phyloP scores from a whole-genome alignment of 306 rosid species.

The Acacia confusa region DNA sequence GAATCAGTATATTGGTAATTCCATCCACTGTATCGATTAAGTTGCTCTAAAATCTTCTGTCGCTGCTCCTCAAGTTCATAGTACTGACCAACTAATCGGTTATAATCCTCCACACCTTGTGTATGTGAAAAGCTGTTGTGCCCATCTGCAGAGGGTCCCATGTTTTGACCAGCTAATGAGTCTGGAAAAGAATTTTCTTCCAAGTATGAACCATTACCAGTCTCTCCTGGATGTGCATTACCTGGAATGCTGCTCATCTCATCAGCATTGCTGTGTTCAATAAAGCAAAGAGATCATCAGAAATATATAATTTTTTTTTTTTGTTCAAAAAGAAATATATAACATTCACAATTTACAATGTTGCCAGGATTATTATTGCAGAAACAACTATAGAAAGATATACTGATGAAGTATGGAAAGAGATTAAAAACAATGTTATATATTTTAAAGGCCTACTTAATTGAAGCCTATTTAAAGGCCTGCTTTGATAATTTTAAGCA shows the following conservation, averaged over 20 bases:
- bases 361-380: background rate
- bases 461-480: background rate
- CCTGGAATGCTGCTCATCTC: constrained; percentile 34
- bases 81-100: constrained; percentile 54
- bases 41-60: constrained; percentile 67
- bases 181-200: constrained; percentile 47
- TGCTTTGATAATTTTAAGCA: background rate
- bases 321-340: too few relatives aligned
- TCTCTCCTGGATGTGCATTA: constrained; percentile 40
- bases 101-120: constrained; percentile 54
- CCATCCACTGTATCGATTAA: constrained; percentile 64
- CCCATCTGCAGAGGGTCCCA: constrained; percentile 3
- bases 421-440: background rate
- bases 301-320: too few relatives aligned
- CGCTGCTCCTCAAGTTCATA: constrained; percentile 87
- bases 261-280: constrained; percentile 45
- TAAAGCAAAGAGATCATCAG: constrained; percentile 21
- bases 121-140: constrained; percentile 39
- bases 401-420: background rate
- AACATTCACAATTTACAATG: background rate
- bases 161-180: constrained; percentile 32
- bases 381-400: background rate
- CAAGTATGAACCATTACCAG: constrained; percentile 32
- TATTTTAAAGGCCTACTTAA: background rate
- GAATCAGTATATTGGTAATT: constrained; percentile 49